Base-by-base conservation (phyloP, 129 eudicot species). In the Centrapalus pauciflorus region DNA sequence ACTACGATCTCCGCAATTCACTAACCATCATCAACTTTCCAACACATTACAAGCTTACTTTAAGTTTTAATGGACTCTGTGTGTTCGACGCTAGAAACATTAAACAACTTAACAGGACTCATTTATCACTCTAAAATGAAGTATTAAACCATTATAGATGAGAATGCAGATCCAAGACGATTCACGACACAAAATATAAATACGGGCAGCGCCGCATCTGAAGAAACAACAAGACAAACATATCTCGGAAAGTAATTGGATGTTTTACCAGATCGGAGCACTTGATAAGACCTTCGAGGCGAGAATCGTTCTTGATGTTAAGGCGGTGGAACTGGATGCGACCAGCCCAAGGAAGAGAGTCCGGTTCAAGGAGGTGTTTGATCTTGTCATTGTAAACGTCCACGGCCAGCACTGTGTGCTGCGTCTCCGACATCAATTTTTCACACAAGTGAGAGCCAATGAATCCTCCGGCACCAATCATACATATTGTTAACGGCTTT, bases 381-480 rank as follows among this genome's bases (percentile, higher is more conserved):
- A 93, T 88, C 92, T 93, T 93, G 77, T 93, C 98, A 69, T 71
- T 86, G 67, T 89, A 86, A 4, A 93, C 98, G 41, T 93, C 98
- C 17, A 93, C 98, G 7, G 96, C 98, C 57, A 88, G 66, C 27
- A 93, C 87, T 33, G 70, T 88, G 79, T 93, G 98, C 33, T 80
- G 74, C 17, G 96, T 93, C 72, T 93, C 95, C 21, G 77, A 13
- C 89, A 93, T 70, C 71, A 93, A 60, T 69, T 88, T 93, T 87
- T 93, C 96, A 71, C 98, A 93, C 64, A 93, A 82, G 66, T 93
- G 98, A 27, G 98, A 93, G 6, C 98, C 98, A 27, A 93, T 93
- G 90, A 93, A 93, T 10, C 98, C 98, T 52, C 98, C 98, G 59
- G 96, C 96, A 1, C 98, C 98, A 34, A 93, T 93, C 96, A 89